phyloP scores from a whole-genome alignment of 108 stramenopile genomes.

The Asterionellopsis glacialis region DNA sequence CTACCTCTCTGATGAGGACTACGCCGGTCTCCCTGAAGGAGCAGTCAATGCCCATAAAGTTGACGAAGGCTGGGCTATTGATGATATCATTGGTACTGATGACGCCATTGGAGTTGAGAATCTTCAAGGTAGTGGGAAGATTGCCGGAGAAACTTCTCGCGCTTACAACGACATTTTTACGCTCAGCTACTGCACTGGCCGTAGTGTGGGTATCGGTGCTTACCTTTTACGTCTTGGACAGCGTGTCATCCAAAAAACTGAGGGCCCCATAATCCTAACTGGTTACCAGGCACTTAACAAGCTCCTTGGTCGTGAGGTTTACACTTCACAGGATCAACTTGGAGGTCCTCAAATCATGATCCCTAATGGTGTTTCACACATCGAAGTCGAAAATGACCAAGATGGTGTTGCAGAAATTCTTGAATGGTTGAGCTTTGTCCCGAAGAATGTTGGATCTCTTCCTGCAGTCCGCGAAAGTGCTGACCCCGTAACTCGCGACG shows the following conservation, averaged over 20 bases:
- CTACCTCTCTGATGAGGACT: constrained; percentile 90
- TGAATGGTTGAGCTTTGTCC: constrained; percentile 94
- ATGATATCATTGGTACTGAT: constrained; percentile 91
- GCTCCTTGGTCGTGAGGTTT: constrained; percentile 94
- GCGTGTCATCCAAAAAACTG: constrained; percentile 90
- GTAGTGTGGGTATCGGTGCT: constrained; percentile 93
- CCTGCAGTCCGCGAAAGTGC: constrained; percentile 65
- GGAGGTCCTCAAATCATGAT: constrained; percentile 98
- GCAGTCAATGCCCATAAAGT: constrained; percentile 85
- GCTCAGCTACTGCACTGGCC: constrained; percentile 94
- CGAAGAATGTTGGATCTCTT: constrained; percentile 78
- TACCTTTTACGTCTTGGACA: constrained; percentile 92
- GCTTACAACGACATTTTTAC: constrained; percentile 98
- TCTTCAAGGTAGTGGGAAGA: constrained; percentile 94
- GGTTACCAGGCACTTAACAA: constrained; percentile 97
- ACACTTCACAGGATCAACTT: constrained; percentile 96
- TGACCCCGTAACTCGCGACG: constrained; percentile 89
- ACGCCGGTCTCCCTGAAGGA: constrained; percentile 83
- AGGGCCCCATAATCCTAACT: constrained; percentile 92
- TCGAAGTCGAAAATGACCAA: constrained; percentile 91
- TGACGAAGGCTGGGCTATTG: constrained; percentile 84
- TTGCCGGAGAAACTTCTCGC: constrained; percentile 96
- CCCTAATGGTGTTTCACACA: constrained; percentile 95
- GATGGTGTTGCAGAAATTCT: constrained; percentile 86
- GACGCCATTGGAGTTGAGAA: constrained; percentile 99